phyloP scores from a whole-genome alignment of 495 filamentous ascomycete genomes.

The Penicillium dipodomyicola region DNA sequence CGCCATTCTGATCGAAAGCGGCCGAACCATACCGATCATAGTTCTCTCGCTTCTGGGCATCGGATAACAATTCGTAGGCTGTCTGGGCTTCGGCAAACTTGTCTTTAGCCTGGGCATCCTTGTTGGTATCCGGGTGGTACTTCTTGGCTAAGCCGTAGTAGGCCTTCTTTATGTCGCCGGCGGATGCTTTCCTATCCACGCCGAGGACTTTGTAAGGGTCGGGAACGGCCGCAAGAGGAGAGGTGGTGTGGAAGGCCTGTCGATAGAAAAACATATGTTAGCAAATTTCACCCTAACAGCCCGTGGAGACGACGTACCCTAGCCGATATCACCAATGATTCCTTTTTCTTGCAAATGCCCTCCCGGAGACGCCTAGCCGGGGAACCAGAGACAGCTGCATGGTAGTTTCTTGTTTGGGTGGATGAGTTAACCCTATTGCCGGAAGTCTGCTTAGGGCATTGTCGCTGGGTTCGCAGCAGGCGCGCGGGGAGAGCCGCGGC shows the following conservation, averaged over 20 bases:
- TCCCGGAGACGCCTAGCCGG: constrained; percentile 26
- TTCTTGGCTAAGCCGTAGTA: constrained; percentile 99
- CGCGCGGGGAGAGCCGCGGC: constrained; percentile 46
- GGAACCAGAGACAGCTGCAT: constrained; percentile 27
- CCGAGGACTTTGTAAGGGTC: constrained; percentile 87
- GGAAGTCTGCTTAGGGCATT: constrained; percentile 36
- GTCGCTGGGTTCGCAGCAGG: constrained; percentile 41
- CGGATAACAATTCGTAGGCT: constrained; percentile 88
- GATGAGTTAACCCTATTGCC: constrained; percentile 21
- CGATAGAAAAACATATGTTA: not conserved
- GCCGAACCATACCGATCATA: constrained; percentile 88
- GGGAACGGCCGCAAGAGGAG: constrained; percentile 58
- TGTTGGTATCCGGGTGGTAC: constrained; percentile 97
- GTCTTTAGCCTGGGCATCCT: constrained; percentile 86
- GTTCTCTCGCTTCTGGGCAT: constrained; percentile 85
- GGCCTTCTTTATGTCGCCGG: constrained; percentile 92
- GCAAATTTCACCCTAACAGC: not conserved
- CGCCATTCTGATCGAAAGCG: constrained; percentile 76
- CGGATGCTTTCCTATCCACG: constrained; percentile 74
- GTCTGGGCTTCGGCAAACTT: constrained; percentile 88
- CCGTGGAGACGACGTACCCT: constrained; percentile 31
- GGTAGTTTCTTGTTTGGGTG: constrained; percentile 29
- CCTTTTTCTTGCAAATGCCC: constrained; percentile 26
- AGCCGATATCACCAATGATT: constrained; percentile 18
- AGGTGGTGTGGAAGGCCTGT: constrained; percentile 76